Percentiles rank a stretch among this genome's conserved stretches.
Conservation (phyloP, 2,329 filamentous ascomycete genomes). For the Fusarium concolor region DNA sequence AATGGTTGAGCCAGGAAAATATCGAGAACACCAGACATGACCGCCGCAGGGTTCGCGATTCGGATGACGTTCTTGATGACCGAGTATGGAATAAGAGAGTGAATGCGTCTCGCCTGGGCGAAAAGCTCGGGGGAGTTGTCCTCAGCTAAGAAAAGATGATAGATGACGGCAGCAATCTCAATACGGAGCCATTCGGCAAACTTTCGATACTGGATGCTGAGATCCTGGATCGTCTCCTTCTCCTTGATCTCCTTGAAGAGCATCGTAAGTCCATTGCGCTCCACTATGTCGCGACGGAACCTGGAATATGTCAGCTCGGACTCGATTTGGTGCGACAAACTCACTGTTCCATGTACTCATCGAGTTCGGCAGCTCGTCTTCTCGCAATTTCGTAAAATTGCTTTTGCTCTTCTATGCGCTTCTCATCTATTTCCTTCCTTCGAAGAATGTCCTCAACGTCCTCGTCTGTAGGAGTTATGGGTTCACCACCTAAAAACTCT, state of each 20-base stretch:
- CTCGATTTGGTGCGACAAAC: slow-evolving; percentile 42
- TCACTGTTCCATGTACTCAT: slow-evolving; percentile 97
- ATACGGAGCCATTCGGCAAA: slow-evolving; percentile 99
- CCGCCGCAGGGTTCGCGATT: slow-evolving; percentile 93
- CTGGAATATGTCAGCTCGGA: slow-evolving; percentile 50
- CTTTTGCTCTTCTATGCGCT: slow-evolving; percentile 90
- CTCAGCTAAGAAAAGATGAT: slow-evolving; percentile 96
- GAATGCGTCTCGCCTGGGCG: slow-evolving; percentile 91
- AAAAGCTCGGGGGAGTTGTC: slow-evolving; percentile 98
- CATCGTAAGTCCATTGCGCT: slow-evolving; percentile 85
- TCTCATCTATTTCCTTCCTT: slow-evolving; percentile 85
- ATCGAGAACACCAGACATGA: slow-evolving; percentile 96
- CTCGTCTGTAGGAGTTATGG: slow-evolving; percentile 80
- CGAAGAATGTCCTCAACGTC: slow-evolving; percentile 84
- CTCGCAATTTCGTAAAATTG: slow-evolving; percentile 96
- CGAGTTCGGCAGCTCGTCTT: slow-evolving; percentile 88
- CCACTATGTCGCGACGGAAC: slow-evolving; percentile 75
- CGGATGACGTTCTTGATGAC: slow-evolving; percentile 97
- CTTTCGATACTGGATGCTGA: slow-evolving; percentile 96
- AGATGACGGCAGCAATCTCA: slow-evolving; percentile 94
- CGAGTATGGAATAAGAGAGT: slow-evolving; percentile 92
- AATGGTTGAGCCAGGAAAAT: slow-evolving; percentile 97
- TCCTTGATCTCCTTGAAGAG: slow-evolving; percentile 93
- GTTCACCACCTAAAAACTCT: slow-evolving; percentile 82
- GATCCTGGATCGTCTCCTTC: slow-evolving; percentile 86